phyloP scores from a whole-genome alignment of 139 green algal species.

The Coccomyxa sp. region DNA sequence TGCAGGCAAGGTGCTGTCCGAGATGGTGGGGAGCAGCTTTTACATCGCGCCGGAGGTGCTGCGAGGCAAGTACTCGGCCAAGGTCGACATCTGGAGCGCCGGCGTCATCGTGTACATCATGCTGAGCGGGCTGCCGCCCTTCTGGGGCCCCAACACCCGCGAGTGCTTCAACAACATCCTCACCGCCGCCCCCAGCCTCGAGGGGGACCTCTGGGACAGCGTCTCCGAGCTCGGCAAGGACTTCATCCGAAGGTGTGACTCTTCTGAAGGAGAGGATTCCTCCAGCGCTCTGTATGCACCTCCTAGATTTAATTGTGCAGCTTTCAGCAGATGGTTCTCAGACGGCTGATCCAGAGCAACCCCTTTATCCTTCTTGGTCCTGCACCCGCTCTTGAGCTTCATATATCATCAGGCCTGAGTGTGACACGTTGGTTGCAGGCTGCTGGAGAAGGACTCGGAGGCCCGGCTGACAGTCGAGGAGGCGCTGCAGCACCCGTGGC shows the following conservation, averaged over 20 bases:
- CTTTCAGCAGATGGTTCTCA: no score
- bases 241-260: conserved; percentile 13
- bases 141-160: conserved; percentile 31
- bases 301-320: no score
- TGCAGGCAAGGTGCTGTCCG: conserved; percentile 4
- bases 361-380: no score
- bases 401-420: no score
- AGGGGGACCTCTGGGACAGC: conserved; percentile 20
- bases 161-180: conserved; percentile 30
- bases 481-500: conserved; percentile 28
- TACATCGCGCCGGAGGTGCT: conserved; percentile 40
- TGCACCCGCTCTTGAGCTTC: no score
- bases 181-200: conserved; percentile 12
- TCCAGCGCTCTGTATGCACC: no score
- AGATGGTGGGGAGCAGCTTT: conserved; percentile 27
- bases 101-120: conserved; percentile 51
- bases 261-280: no score
- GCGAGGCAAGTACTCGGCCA: conserved; percentile 13
- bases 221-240: conserved; percentile 20
- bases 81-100: conserved; percentile 38
- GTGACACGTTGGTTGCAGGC: neutral
- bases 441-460: conserved; percentile 26
- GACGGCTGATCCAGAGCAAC: no score
- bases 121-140: conserved; percentile 38
- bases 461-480: conserved; percentile 16